Evolutionary conservation across 169 alveolate species (phyloP), one percentile per base, ranked within the genome.

Genomic region (Plasmodium malariae): DNA sequence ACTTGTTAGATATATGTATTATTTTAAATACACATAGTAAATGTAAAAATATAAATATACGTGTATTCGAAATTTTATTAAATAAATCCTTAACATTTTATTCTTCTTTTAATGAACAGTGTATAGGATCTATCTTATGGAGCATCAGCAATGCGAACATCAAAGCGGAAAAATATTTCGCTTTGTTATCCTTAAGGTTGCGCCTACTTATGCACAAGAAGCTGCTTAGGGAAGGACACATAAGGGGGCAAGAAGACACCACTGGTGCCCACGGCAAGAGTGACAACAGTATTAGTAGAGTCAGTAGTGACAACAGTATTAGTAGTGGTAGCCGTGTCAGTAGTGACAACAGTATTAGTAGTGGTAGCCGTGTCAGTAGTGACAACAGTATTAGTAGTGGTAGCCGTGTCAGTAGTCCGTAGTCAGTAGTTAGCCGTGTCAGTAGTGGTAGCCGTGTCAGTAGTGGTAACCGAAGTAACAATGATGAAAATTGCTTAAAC

Each of bases 51-150:
- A 55, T 86, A 21, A 86, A 86, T 71, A 11, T 70, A 48, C 40
- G 37, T n/a, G n/a, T 86, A 21, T 86, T 86, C 30, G 92, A 86
- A 86, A 59, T 65, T 0, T 65, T 86, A n/a, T 63, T 86, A 51
- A 62, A 86, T 45, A 86, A 86, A 86, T 86, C 87, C 0, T 48
- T 86, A 1, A 69, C 92, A 5, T 86, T 37, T 26, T 86, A 55
- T 57, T 69, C 92, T n/a, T 34, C 30, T 30, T 21, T 86, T n/a
- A 86, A 86, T 54, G 86, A 69, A 32, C 92, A 86, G 24, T 86
- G 92, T 43, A 86, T 86, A 17, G 92, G 87, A 1, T 69, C 92
- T 1, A n/a, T 86, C 37, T 54, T 86, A 30, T 86, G 92, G 92
- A 86, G 92, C 70, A 32, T 70, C 9, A 86, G 92, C 12, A 59